phyloP scores from a whole-genome alignment of 1,139 yeast genomes.

The Scheffersomyces parashehatae region DNA sequence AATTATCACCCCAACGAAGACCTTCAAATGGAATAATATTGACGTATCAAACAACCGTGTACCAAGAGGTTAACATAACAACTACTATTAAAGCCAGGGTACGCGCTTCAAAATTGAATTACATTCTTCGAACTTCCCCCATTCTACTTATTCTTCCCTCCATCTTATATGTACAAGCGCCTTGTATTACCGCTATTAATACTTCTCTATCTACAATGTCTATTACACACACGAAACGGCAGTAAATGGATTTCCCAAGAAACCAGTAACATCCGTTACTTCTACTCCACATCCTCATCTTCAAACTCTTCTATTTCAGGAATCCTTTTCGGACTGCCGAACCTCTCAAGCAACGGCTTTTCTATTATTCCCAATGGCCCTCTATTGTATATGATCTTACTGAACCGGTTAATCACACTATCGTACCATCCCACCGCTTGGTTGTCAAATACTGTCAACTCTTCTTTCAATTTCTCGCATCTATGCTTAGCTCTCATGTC shows the following conservation, averaged over 20 bases:
- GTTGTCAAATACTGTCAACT: constrained; percentile 15
- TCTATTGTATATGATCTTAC: constrained; percentile 39
- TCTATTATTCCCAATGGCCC: constrained; percentile 49
- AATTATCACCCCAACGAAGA: too few relatives aligned
- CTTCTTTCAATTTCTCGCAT: constrained; percentile 28
- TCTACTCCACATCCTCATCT: constrained; percentile 39
- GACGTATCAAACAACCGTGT: too few relatives aligned
- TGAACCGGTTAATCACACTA: constrained; percentile 32
- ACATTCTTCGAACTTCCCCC: too few relatives aligned
- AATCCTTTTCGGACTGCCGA: constrained; percentile 35
- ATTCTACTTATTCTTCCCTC: not conserved
- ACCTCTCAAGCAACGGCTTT: constrained; percentile 41
- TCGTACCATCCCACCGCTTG: constrained; percentile 34
- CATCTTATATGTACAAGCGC: not conserved
- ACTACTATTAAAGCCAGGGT: too few relatives aligned
- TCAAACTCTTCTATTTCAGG: constrained; percentile 46
- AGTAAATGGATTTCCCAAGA: not conserved
- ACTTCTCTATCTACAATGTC: too few relatives aligned
- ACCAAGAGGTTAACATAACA: too few relatives aligned
- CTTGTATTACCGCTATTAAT: too few relatives aligned
- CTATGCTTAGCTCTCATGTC: constrained; percentile 26
- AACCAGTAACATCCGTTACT: not conserved
- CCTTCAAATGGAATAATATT: too few relatives aligned
- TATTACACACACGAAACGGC: too few relatives aligned
- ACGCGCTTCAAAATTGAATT: too few relatives aligned